These are phyloP conservation scores for Anisodus acutangulus DNA, from an alignment of 257 asterid species.

Conservation along the genomic window DNA sequence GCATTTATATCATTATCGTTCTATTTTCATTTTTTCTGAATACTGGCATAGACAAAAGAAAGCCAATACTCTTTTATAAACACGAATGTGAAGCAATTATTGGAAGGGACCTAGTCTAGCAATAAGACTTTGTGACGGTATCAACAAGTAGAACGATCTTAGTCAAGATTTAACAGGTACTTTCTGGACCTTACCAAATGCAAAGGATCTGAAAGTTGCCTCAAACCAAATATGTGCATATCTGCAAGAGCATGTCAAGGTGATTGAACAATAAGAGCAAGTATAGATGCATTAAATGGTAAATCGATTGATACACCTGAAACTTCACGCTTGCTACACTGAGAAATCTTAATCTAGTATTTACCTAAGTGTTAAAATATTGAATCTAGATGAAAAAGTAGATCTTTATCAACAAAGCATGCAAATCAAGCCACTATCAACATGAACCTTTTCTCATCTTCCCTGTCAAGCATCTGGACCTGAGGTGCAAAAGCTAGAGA, in stretches of 20 bases:
- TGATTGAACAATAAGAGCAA: slow-evolving; percentile 14
- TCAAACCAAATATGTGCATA: slow-evolving; percentile 88
- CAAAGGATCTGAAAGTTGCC: slow-evolving; percentile 83
- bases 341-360: slow-evolving; percentile 23
- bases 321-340: slow-evolving; percentile 7
- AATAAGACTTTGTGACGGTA: background rate
- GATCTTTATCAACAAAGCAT: background rate
- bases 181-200: slow-evolving; percentile 72
- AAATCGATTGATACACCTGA: slow-evolving; percentile 2
- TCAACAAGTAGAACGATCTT: slow-evolving; percentile 20
- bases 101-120: slow-evolving; percentile 2
- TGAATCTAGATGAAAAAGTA: slow-evolving; percentile 2
- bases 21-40: background rate
- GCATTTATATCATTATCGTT: slow-evolving; percentile 10
- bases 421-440: background rate
- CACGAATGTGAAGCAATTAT: slow-evolving; percentile 23
- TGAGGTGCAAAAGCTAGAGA: slow-evolving; percentile 28
- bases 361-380: background rate
- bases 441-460: slow-evolving; percentile 18
- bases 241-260: slow-evolving; percentile 57
- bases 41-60: background rate
- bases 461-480: slow-evolving; percentile 23
- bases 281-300: slow-evolving; percentile 1
- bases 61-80: background rate
- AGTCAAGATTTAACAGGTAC: slow-evolving; percentile 33